These are phyloP conservation scores for Serendipita vermifera DNA, from an alignment of 768 basidiomycete species.

Conservation along the genomic window DNA sequence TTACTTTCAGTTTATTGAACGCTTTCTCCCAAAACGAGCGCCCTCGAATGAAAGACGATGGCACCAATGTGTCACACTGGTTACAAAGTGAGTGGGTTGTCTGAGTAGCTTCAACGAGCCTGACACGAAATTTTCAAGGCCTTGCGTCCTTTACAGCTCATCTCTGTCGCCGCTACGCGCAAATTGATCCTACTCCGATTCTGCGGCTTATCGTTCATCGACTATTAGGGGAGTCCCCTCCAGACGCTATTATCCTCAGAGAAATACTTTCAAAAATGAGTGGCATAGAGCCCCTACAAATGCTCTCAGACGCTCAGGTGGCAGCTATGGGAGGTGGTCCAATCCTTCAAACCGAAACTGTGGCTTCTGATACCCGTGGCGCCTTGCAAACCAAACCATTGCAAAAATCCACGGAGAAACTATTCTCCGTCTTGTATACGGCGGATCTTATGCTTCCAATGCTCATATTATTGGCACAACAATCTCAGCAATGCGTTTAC, in stretches of 20 bases:
- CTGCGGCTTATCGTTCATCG: constrained; percentile 88
- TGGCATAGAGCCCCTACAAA: constrained; percentile 81
- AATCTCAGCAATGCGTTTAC: constrained; percentile 74
- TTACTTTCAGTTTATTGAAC: constrained; percentile 78
- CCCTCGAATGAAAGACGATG: constrained; percentile 78
- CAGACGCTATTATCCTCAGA: constrained; percentile 82
- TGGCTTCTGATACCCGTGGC: constrained; percentile 67
- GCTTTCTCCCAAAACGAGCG: constrained; percentile 74
- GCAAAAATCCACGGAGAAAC: constrained; percentile 10
- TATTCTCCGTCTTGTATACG: constrained; percentile 40
- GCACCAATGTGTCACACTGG: constrained; percentile 84
- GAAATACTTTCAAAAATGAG: constrained; percentile 94
- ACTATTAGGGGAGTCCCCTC: constrained; percentile 56
- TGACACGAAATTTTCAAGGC: constrained; percentile 34
- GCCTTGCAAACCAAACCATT: constrained; percentile 24
- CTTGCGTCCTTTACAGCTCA: constrained; percentile 88
- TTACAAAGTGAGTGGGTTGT: constrained; percentile 61
- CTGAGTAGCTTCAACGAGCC: background rate
- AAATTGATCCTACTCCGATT: constrained; percentile 68
- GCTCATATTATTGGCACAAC: constrained; percentile 83
- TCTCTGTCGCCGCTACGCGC: constrained; percentile 68
- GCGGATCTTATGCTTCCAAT: constrained; percentile 71
- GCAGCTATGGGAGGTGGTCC: constrained; percentile 85
- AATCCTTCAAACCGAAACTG: constrained; percentile 71
- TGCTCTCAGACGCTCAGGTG: constrained; percentile 78